These are phyloP conservation scores for Hypoxylon intermedium DNA, from an alignment of 495 filamentous ascomycete species.

Conservation along the genomic window DNA sequence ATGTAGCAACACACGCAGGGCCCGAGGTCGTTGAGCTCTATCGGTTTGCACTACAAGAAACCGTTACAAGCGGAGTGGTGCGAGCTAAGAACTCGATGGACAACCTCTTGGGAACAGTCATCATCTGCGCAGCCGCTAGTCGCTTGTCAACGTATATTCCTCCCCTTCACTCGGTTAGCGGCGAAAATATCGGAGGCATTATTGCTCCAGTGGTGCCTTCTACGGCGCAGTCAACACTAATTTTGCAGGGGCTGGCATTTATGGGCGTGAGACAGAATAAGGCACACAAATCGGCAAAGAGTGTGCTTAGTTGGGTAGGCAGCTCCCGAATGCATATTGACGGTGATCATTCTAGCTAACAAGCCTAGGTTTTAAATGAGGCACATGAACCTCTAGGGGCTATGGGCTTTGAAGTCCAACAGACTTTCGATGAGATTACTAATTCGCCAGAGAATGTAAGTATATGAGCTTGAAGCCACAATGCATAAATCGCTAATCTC, in stretches of 20 bases:
- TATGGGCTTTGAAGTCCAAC: slow-evolving; percentile 78
- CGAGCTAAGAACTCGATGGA: slow-evolving; percentile 75
- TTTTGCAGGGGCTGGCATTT: slow-evolving; percentile 79
- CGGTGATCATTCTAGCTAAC: slow-evolving; percentile 36
- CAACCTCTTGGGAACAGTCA: slow-evolving; percentile 78
- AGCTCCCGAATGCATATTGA: background rate
- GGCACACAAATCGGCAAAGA: slow-evolving; percentile 70
- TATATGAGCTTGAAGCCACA: slow-evolving; percentile 13
- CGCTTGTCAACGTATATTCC: slow-evolving; percentile 74
- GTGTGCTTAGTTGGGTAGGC: slow-evolving; percentile 79
- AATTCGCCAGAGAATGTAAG: slow-evolving; percentile 72
- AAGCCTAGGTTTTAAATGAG: slow-evolving; percentile 69
- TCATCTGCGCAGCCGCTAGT: slow-evolving; percentile 76
- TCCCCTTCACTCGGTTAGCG: slow-evolving; percentile 59
- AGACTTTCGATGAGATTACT: slow-evolving; percentile 80
- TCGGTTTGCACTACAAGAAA: slow-evolving; percentile 74
- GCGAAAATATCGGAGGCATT: slow-evolving; percentile 72
- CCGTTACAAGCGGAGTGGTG: slow-evolving; percentile 78
- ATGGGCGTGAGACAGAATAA: slow-evolving; percentile 85
- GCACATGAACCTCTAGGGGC: slow-evolving; percentile 72
- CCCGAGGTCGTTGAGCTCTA: slow-evolving; percentile 87
- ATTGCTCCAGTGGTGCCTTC: slow-evolving; percentile 79
- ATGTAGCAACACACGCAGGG: slow-evolving; percentile 75
- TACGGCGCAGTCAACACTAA: slow-evolving; percentile 70
- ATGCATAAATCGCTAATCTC: slow-evolving; percentile 25